phyloP scores from a whole-genome alignment of 2,329 filamentous ascomycete genomes.

The Byssoonygena ceratinophila region DNA sequence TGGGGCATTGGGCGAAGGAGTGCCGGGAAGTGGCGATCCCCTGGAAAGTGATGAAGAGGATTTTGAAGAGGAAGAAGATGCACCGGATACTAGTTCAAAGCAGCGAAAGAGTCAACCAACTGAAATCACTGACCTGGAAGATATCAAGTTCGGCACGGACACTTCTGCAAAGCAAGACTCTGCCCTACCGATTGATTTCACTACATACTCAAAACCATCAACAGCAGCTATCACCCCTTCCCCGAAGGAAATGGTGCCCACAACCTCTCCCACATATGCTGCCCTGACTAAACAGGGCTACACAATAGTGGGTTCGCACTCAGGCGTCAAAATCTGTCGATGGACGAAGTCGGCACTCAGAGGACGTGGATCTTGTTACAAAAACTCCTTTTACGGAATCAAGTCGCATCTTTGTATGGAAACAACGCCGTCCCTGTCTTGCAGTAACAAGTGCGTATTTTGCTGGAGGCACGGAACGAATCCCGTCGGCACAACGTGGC shows the following conservation, averaged over 20 bases:
- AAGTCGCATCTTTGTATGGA: conserved; percentile 97
- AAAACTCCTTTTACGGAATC: conserved; percentile 95
- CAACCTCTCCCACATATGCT: conserved; percentile 74
- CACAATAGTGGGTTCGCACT: conserved; percentile 87
- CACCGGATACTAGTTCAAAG: conserved; percentile 39
- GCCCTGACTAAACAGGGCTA: conserved; percentile 95
- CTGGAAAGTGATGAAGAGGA: conserved; percentile 75
- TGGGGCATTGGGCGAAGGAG: conserved; percentile 50
- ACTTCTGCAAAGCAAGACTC: conserved; percentile 13
- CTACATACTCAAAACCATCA: conserved; percentile 41
- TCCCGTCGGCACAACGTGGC: conserved; percentile 90
- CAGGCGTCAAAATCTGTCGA: conserved; percentile 92
- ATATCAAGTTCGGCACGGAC: conserved; percentile 48
- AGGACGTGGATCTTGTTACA: conserved; percentile 91
- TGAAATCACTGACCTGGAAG: conserved; percentile 68
- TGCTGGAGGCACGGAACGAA: conserved; percentile 98
- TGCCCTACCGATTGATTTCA: conserved; percentile 70
- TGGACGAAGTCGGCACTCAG: conserved; percentile 97
- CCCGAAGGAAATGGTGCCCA: conserved; percentile 87
- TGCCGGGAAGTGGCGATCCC: conserved; percentile 70
- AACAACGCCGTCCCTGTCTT: conserved; percentile 86
- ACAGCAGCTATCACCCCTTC: conserved; percentile 27
- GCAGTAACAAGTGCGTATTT: conserved; percentile 97
- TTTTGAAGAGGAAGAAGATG: conserved; percentile 58
- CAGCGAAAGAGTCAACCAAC: conserved; percentile 30